These are phyloP conservation scores for Senecio squalidus DNA, from an alignment of 140 eudicot genomes.

Conservation along the genomic window DNA sequence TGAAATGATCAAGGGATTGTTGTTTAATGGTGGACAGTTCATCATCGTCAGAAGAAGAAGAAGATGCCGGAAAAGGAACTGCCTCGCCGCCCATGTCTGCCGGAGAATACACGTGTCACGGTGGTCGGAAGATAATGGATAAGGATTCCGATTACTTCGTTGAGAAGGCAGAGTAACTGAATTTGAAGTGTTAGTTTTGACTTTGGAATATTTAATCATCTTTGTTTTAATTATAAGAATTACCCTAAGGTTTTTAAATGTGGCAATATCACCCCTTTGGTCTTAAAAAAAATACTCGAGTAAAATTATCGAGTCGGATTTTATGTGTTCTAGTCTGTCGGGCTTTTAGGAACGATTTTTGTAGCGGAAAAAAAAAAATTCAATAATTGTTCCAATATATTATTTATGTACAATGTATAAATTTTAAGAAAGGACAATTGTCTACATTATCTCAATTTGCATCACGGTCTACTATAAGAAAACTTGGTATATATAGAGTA, in stretches of 20 bases:
- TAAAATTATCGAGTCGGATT: too few species aligned
- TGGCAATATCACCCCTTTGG: neutral
- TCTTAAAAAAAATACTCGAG: too few species aligned
- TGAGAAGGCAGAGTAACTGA: neutral
- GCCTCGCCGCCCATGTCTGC: constrained; percentile 52
- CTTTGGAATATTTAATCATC: neutral
- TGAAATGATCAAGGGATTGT: neutral
- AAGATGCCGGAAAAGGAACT: neutral
- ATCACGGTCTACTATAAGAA: too few species aligned
- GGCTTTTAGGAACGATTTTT: too few species aligned
- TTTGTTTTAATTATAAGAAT: too few species aligned
- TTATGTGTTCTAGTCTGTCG: too few species aligned
- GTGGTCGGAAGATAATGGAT: neutral
- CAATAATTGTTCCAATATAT: too few species aligned
- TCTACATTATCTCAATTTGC: too few species aligned
- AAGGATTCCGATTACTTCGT: constrained; percentile 5
- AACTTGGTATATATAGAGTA: too few species aligned
- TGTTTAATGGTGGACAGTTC: constrained; percentile 1
- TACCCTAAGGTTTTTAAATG: neutral
- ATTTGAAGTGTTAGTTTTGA: neutral
- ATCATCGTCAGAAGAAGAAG: constrained; percentile 24
- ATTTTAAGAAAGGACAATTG: too few species aligned
- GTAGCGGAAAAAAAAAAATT: too few species aligned
- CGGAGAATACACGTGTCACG: neutral
- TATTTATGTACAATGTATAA: too few species aligned